Evolutionary conservation across 1,139 yeast species (phyloP), one percentile per base, ranked within the genome.

Genomic region (Saccharomycopsis hybrid): DNA sequence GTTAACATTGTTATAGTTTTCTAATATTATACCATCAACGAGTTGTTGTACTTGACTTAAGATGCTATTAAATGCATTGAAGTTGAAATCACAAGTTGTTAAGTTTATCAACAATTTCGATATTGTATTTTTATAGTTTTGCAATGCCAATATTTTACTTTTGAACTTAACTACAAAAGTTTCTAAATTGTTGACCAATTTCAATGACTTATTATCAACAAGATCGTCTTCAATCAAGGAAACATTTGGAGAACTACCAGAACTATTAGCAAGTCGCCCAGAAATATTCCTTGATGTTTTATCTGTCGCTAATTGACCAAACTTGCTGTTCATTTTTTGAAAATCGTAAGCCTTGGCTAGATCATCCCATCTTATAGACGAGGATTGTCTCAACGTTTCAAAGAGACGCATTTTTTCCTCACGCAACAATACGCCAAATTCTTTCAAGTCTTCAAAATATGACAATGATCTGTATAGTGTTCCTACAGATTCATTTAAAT

Each of bases 311-410:
- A n/a, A n/a, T 42, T 24, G n/a, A 11, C 41, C 29, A 29, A 44
- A 30, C 36, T 33, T 47, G 42, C 27, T 38, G 38, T 25, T 47
- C 50, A 39, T 42, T 32, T 41, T 47, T 18, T 49, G 49, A 46
- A 67, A 58, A 45, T 80, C 85, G 43, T 72, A 64, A 0, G 79
- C 80, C 53, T 74, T 76, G 0, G 74, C 65, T 24, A 84, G 61
- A 9, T 74, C 68, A 4, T 70, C 72, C 95, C 95, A 85, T 29
- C 70, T 67, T 2, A 78, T 60, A 1, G 62, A 56, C 24, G 66
- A 50, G 2, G 77, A 68, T 0, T 60, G 58, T 1, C 58, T 44
- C 1, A 74, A 55, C 2, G 65, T 53, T 1, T 52, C 54, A 39
- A 66, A 63, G 1, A 81, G 63, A 1, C 59, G 56, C 3, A 59